These are phyloP conservation scores for Tolypocladium ophioglossoides DNA, from an alignment of 2,329 filamentous ascomycete genomes.

Conservation along the genomic window DNA sequence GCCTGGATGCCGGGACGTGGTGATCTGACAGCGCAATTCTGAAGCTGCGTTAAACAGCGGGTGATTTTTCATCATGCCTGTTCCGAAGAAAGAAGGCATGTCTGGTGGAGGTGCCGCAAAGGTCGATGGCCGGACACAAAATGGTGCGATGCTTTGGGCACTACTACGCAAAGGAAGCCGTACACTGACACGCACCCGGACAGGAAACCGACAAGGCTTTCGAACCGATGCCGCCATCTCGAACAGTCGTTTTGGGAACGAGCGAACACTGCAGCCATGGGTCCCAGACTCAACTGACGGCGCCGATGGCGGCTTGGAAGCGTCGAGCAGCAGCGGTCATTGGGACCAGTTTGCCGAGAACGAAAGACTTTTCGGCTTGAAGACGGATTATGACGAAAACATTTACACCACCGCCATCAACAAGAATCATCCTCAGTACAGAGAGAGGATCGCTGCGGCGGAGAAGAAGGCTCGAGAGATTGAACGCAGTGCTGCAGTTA, in stretches of 20 bases:
- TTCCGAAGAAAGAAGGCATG: slow-evolving; percentile 27
- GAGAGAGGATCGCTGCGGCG: slow-evolving; percentile 64
- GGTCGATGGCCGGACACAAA: slow-evolving; percentile 20
- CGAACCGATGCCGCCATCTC: slow-evolving; percentile 86
- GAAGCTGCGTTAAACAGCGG: slow-evolving; percentile 10
- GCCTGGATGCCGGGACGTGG: slow-evolving; percentile 14
- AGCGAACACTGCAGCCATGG: slow-evolving; percentile 75
- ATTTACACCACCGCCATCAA: slow-evolving; percentile 91
- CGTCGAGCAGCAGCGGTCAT: slow-evolving; percentile 30
- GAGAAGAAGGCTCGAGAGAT: slow-evolving; percentile 85
- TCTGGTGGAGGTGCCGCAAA: slow-evolving; percentile 19
- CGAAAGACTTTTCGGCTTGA: slow-evolving; percentile 75
- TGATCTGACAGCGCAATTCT: slow-evolving; percentile 12
- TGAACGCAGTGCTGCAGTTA: slow-evolving; percentile 61
- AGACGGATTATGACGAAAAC: slow-evolving; percentile 86
- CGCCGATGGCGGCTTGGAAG: slow-evolving; percentile 63
- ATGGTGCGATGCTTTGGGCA: slow-evolving; percentile 17
- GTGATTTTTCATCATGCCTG: slow-evolving; percentile 21
- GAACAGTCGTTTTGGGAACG: slow-evolving; percentile 54
- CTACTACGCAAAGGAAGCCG: background rate
- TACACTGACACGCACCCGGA: slow-evolving; percentile 3
- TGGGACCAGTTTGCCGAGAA: slow-evolving; percentile 97
- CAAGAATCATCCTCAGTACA: slow-evolving; percentile 72
- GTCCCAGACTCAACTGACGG: slow-evolving; percentile 53
- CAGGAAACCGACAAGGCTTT: slow-evolving; percentile 61